Percentiles rank a stretch among this genome's conserved stretches.
Conservation (phyloP, 2,329 filamentous ascomycete species). For the Paraphaeosphaeria minitans region DNA sequence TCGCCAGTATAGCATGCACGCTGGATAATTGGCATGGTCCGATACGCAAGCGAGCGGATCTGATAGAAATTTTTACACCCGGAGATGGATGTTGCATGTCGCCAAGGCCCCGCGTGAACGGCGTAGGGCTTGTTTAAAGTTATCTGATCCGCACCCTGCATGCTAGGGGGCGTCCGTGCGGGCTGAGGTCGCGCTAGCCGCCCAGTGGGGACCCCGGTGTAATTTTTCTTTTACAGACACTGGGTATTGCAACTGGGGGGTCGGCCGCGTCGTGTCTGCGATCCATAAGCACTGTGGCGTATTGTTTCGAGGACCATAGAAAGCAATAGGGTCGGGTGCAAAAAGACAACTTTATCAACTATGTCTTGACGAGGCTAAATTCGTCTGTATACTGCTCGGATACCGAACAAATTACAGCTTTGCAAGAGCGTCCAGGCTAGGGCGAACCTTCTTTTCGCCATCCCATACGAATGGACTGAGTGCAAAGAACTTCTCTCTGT, state of each 20-base stretch:
- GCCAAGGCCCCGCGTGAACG: slow-evolving; percentile 13
- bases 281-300: neutral
- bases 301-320: neutral
- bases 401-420: slow-evolving; percentile 29
- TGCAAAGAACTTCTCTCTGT: slow-evolving; percentile 72
- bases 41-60: slow-evolving; percentile 15
- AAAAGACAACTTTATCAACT: neutral
- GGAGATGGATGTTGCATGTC: neutral
- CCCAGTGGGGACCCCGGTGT: neutral
- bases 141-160: slow-evolving; percentile 43
- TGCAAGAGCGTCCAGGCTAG: slow-evolving; percentile 40
- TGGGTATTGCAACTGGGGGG: slow-evolving; percentile 2
- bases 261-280: neutral
- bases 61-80: slow-evolving; percentile 21
- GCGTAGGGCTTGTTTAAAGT: slow-evolving; percentile 29
- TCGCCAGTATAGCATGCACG: neutral
- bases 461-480: slow-evolving; percentile 60
- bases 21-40: neutral
- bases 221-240: slow-evolving; percentile 7
- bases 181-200: slow-evolving; percentile 14
- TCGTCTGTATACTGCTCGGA: neutral
- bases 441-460: slow-evolving; percentile 42
- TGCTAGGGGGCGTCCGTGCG: slow-evolving; percentile 1
- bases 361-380: neutral
- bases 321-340: neutral